Percentiles rank a stretch among this genome's conserved stretches.
phyloP scores from a whole-genome alignment of 2,329 filamentous ascomycete species.

The Penicillium oxalicum region DNA sequence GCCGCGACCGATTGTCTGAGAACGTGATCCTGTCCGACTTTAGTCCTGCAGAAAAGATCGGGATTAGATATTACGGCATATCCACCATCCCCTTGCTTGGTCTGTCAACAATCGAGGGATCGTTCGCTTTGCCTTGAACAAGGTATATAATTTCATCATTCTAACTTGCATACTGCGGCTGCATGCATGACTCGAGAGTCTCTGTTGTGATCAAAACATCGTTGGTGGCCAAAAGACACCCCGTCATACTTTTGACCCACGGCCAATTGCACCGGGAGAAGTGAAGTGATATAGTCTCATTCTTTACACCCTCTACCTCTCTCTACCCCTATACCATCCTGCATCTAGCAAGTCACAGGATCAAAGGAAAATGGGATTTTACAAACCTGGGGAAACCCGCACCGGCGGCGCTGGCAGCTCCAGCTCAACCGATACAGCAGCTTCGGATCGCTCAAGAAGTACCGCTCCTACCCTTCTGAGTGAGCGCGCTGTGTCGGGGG shows the following conservation, averaged over 20 bases:
- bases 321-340: too few relatives aligned
- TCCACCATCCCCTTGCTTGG: background rate
- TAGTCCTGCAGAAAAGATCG: background rate
- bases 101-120: background rate
- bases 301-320: too few relatives aligned
- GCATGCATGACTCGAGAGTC: background rate
- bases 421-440: constrained; percentile 34
- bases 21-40: background rate
- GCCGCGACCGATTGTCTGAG: constrained; percentile 1
- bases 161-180: background rate
- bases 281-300: too few relatives aligned
- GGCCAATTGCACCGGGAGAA: too few relatives aligned
- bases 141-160: background rate
- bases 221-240: too few relatives aligned
- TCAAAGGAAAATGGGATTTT: constrained; percentile 25
- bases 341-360: too few relatives aligned
- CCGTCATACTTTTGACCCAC: too few relatives aligned
- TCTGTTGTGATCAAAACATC: background rate
- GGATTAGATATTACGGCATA: background rate
- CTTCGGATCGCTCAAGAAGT: constrained; percentile 35
- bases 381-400: constrained; percentile 23
- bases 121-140: background rate
- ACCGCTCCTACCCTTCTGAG: constrained; percentile 38
- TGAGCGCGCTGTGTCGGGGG: constrained; percentile 18
- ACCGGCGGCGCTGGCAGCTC: constrained; percentile 27